phyloP scores from a whole-genome alignment of 768 basidiomycete species.

The Ramaria sp. region DNA sequence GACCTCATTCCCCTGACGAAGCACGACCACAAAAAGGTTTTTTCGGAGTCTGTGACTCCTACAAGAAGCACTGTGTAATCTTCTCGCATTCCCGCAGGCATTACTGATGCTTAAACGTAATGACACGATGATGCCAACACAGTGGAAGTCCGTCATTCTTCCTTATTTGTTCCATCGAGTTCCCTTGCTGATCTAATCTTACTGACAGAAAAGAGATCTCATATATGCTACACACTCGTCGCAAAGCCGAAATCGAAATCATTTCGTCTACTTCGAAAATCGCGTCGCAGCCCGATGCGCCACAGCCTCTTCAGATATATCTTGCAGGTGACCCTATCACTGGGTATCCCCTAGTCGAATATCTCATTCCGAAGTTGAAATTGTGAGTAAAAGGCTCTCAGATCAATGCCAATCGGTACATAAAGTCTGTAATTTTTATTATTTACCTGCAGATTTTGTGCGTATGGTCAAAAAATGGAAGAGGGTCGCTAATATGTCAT shows the following conservation, averaged over 20 bases:
- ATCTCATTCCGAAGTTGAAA: not conserved
- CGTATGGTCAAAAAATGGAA: no score
- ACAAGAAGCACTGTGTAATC: not conserved
- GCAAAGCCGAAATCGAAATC: constrained; percentile 90
- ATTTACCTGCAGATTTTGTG: no score
- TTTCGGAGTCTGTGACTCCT: constrained; percentile 1
- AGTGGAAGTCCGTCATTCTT: constrained; percentile 51
- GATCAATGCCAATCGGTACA: no score
- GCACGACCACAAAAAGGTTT: constrained; percentile 68
- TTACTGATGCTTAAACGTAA: constrained; percentile 45
- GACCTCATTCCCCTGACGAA: constrained; percentile 56
- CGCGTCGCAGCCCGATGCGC: not conserved
- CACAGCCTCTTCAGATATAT: not conserved
- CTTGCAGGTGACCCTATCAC: not conserved
- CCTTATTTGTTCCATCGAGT: constrained; percentile 4
- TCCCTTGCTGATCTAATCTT: not conserved
- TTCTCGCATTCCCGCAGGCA: constrained; percentile 34
- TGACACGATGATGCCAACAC: constrained; percentile 32
- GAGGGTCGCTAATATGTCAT: no score
- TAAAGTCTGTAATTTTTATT: no score
- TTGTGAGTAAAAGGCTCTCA: not conserved
- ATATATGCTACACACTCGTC: constrained; percentile 68
- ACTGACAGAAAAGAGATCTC: constrained; percentile 61
- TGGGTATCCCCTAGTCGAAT: not conserved
- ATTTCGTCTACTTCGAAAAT: constrained; percentile 19